Evolutionary conservation across 2,329 filamentous ascomycete species (phyloP).

Genomic region (Colletotrichum destructivum): DNA sequence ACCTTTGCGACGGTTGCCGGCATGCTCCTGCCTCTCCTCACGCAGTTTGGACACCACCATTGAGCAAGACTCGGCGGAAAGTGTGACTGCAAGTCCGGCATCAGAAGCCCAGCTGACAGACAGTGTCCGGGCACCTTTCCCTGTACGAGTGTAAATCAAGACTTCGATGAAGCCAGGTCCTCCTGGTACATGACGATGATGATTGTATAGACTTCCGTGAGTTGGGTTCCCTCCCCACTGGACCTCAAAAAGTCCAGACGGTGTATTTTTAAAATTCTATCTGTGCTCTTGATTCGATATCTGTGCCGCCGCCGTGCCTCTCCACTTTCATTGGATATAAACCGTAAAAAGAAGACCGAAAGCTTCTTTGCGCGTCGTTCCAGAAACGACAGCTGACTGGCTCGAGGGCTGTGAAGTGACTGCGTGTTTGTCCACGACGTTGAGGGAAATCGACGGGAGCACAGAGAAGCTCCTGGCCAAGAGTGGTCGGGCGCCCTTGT

Average conservation of each 20-base stretch:
- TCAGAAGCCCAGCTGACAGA: neutral
- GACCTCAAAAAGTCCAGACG: slow-evolving; percentile 10
- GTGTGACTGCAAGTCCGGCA: neutral
- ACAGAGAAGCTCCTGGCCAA: neutral
- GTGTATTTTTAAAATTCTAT: slow-evolving; percentile 26
- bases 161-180: slow-evolving; percentile 6
- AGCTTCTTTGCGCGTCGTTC: slow-evolving; percentile 4
- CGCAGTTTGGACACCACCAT: slow-evolving; percentile 84
- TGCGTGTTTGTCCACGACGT: neutral
- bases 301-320: neutral
- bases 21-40: slow-evolving; percentile 84
- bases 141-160: slow-evolving; percentile 16
- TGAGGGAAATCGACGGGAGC: neutral
- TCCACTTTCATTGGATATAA: neutral
- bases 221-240: slow-evolving; percentile 6
- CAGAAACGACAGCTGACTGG: slow-evolving; percentile 14
- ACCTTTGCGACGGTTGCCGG: slow-evolving; percentile 80
- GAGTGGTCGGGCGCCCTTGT: slow-evolving; percentile 15
- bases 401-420: slow-evolving; percentile 10
- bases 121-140: neutral
- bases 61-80: slow-evolving; percentile 44
- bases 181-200: slow-evolving; percentile 39
- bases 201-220: slow-evolving; percentile 26
- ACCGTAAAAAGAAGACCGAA: slow-evolving; percentile 6
- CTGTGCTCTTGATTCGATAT: slow-evolving; percentile 13